Evolutionary conservation across 208 protist species (phyloP), one percentile per base, ranked within the genome.

Genomic region (Wallacemonas sp.): DNA sequence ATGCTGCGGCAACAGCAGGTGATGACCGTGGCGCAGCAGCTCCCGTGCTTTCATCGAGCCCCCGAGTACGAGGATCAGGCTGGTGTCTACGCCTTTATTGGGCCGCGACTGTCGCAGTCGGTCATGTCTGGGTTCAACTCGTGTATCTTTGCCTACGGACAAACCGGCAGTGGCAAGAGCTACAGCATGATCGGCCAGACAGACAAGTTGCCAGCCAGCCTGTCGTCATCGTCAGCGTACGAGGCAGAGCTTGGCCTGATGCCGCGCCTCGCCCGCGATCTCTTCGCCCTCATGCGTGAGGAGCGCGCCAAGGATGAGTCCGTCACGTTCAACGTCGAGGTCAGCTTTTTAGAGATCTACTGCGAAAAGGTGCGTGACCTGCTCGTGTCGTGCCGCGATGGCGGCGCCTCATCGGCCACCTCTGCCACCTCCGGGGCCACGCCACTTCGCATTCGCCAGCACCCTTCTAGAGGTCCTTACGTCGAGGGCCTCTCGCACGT

Each of bases 141-240:
- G 12, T 96, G 89, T 41, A 41, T 97, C 0, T 92, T 97, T 61
- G 93, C 93, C 8, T 97, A 97, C 56, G 93, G 91, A 2, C 90
- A 96, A 61, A 97, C 93, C 0, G 91, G 93, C 27, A 92, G 85
- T 60, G 91, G 91, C 14, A 97, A 96, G 73, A 96, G 81, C 32
- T 86, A 96, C 72, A 96, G 87, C 75, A 95, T 97, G 84, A 90
- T 96, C 14, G 89, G 93, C 16, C 71, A 81, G 3, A 46, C 74
- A 1, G 83, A 85, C 14, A 46, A 61, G 21, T 36, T 83, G n/a
- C 32, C 56, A 0, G 32, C 78, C 12, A 54, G 33, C 14, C n/a
- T 60, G 16, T 32, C 38, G 1, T 58, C 32, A n/a, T 26, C 52
- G 0, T 8, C 11, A 3, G 52, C 26, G 0, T 23, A 60, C 12